Evolutionary conservation across 306 rosid species (phyloP).

Genomic region (Corylus americana): DNA sequence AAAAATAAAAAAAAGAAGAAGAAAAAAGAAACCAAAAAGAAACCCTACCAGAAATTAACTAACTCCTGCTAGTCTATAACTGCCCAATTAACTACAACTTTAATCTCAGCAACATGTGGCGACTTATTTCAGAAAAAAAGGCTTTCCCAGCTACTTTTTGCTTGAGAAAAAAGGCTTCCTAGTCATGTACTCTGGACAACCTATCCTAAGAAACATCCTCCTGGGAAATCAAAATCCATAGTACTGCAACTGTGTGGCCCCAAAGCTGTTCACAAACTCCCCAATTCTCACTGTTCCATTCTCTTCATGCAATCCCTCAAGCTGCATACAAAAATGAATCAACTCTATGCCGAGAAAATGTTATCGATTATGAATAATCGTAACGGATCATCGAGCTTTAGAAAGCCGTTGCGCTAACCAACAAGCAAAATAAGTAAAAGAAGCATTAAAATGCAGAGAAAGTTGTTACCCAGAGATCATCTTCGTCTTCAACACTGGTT

Average conservation of each 20-base stretch:
- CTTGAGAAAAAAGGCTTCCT: constrained; percentile 25
- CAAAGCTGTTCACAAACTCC: constrained; percentile 41
- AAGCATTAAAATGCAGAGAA: neutral
- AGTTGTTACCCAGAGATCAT: constrained; percentile 67
- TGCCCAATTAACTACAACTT: constrained; percentile 27
- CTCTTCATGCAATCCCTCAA: constrained; percentile 56
- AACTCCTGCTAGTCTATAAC: constrained; percentile 28
- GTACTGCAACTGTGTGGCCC: constrained; percentile 50
- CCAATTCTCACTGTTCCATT: constrained; percentile 40
- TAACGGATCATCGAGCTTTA: no score
- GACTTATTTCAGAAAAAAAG: constrained; percentile 22
- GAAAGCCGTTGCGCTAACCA: no score
- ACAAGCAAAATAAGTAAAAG: no score
- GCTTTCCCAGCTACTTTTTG: constrained; percentile 21
- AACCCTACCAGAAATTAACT: constrained; percentile 16
- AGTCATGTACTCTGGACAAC: constrained; percentile 24
- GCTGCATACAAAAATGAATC: constrained; percentile 31
- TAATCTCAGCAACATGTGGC: constrained; percentile 23
- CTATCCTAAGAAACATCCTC: constrained; percentile 19
- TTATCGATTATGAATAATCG: no score
- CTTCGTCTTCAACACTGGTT: constrained; percentile 66
- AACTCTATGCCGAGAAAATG: no score
- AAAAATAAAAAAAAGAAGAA: constrained; percentile 17
- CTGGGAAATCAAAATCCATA: constrained; percentile 29
- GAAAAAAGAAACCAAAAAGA: neutral